Evolutionary conservation across 768 basidiomycete genomes (phyloP), one percentile per base, ranked within the genome.

Genomic region (Phanerochaete sordida): DNA sequence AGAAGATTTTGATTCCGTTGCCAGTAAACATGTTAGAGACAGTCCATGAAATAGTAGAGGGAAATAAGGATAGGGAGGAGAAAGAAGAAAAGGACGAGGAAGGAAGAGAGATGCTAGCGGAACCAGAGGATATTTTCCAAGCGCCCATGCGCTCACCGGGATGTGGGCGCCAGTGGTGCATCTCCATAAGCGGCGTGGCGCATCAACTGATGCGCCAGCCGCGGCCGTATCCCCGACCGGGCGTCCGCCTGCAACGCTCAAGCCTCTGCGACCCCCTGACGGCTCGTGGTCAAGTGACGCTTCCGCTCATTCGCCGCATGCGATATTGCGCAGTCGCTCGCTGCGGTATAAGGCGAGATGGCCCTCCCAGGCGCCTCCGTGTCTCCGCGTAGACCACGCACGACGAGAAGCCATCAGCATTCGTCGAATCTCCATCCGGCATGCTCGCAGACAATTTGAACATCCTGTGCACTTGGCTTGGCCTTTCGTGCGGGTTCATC

Each of bases 1-100:
- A 76, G 65, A 84, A 84, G 60, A 84, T 77, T 68, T 84, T 84
- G 69, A 84, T 82, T 53, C 82, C 81, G 57, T 74, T 82, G 53
- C 83, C 82, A 61, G 81, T 81, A 66, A 84, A 67, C 82, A 84
- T 84, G 59, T 65, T 68, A 64, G 62, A 60, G 53, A 60, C 64
- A 64, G 64, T 65, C 68, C 70, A 71, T 72, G 62, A 67, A 69
- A 64, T 60, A 65, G 50, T 19, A 27, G 39, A 56, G 66, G 63
- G 64, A 68, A 69, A 68, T 66, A 69, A 66, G 65, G 65, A 69
- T 68, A 70, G 59, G 56, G 56, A 44, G 62, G 30, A 61, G 66
- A 64, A 59, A 58, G 44, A 60, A 53, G 60, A 56, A 47, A 48
- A 58, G 59, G 59, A 31, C 31, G 49, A 52, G 49, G 28, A 57